Conservation (phyloP, 73 alveolate genomes). For the Loxodes magnus region DNA sequence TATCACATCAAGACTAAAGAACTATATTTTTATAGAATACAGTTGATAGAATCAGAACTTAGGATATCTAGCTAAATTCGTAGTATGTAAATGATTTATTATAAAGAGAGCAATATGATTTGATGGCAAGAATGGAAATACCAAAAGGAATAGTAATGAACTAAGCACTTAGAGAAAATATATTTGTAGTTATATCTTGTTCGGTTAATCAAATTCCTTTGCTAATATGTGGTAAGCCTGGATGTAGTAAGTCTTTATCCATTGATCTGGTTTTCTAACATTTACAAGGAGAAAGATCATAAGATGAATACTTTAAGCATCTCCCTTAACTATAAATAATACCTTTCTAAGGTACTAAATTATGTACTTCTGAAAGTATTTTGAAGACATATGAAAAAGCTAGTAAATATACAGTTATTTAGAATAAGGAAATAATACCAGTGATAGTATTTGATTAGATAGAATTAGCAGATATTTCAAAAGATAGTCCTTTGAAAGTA, state of each 20-base stretch:
- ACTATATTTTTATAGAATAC: too few species aligned
- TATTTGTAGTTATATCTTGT: conserved; percentile 34
- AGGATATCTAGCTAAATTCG: too few species aligned
- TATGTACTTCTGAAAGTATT: conserved; percentile 13
- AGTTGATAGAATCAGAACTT: too few species aligned
- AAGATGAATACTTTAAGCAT: background rate
- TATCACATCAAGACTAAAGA: too few species aligned
- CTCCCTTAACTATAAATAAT: background rate
- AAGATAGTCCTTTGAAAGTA: conserved; percentile 14
- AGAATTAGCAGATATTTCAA: conserved; percentile 18
- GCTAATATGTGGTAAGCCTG: conserved; percentile 61
- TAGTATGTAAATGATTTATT: background rate
- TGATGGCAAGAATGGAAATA: conserved; percentile 1
- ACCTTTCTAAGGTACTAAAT: conserved; percentile 9
- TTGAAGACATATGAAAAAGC: conserved; percentile 7
- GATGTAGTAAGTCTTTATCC: conserved; percentile 46
- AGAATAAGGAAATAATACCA: conserved; percentile 1
- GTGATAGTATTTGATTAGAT: conserved; percentile 17
- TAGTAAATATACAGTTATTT: background rate
- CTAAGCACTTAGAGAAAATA: conserved; percentile 37
- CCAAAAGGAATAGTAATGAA: conserved; percentile 15
- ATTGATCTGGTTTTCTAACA: conserved; percentile 17
- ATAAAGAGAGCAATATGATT: conserved; percentile 1
- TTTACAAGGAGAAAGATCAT: conserved; percentile 1
- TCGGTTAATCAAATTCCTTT: conserved; percentile 35